A percentile compares a stretch with the other conserved stretches of the same genome.
Conservation (phyloP, 2,329 filamentous ascomycete genomes). For the Fusarium nematophilum region DNA sequence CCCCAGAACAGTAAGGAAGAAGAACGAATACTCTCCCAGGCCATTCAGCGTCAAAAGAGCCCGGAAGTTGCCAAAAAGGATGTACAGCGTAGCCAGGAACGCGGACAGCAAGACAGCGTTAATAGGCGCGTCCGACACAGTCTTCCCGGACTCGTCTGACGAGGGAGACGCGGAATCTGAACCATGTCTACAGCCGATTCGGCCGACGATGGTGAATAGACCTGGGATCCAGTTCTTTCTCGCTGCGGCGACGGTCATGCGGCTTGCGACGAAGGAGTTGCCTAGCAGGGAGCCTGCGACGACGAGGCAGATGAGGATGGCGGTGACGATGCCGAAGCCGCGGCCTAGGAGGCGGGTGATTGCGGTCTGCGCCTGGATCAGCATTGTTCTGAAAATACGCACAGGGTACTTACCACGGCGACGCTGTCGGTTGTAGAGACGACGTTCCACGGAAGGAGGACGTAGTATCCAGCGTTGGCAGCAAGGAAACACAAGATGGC, state of each 20-base stretch:
- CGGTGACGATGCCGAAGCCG: conserved; percentile 64
- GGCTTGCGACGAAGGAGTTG: conserved; percentile 71
- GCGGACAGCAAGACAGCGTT: conserved; percentile 65
- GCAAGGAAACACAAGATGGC: conserved; percentile 70
- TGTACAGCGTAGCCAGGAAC: conserved; percentile 65
- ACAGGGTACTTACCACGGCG: conserved; percentile 63
- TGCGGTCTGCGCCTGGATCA: conserved; percentile 57
- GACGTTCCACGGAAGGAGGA: conserved; percentile 69
- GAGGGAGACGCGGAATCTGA: background rate
- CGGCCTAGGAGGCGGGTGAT: conserved; percentile 66
- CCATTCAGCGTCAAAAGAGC: conserved; percentile 71
- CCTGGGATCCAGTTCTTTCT: conserved; percentile 63
- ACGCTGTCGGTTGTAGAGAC: conserved; percentile 70
- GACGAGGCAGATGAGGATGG: conserved; percentile 68
- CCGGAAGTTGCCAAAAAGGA: conserved; percentile 70
- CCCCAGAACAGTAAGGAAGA: conserved; percentile 71
- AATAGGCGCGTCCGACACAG: conserved; percentile 62
- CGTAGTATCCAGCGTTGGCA: conserved; percentile 71
- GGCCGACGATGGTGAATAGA: conserved; percentile 58
- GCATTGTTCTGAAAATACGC: background rate
- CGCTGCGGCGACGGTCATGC: conserved; percentile 70
- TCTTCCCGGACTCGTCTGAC: conserved; percentile 3
- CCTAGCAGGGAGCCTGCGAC: conserved; percentile 71
- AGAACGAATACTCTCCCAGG: conserved; percentile 71
- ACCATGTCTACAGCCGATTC: conserved; percentile 48